Evolutionary conservation across 148 eudicot genomes (phyloP), one percentile per base, ranked within the genome.

Genomic region (Beta vulgaris): DNA sequence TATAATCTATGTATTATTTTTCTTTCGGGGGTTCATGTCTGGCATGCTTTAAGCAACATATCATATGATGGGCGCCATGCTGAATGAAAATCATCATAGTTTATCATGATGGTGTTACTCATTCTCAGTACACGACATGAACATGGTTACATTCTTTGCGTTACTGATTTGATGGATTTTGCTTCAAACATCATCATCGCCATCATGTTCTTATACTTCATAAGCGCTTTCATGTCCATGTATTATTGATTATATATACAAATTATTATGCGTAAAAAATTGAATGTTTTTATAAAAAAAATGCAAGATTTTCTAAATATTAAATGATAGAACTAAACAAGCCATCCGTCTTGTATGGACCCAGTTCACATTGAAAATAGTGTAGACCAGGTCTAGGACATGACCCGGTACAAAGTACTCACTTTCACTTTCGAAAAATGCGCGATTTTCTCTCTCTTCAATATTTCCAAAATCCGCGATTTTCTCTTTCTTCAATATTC

Each of bases 51-150:
- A 66, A 32, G 49, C 18, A 66, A 66, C 49, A 66, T n/a, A 66
- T 66, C 46, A 66, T 66, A 66, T 18, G 40, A 39, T 66, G 49
- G 49, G 69, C 12, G 49, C 49, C 69, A 66, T 66, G 69, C 69
- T 49, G 40, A 66, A 40, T 25, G 69, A 29, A 23, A 66, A 66
- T 66, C 31, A 66, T 40, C 69, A 66, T 21, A 21, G 7, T 34
- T 0, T 66, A 66, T 23, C 1, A 66, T 66, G 69, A 66, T 66
- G 49, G 9, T 66, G 69, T 66, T 66, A 23, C 49, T 66, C 32
- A 40, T 40, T 66, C 32, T 8, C 0, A 11, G 32, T 66, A 66
- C 69, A 66, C 25, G 43, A 66, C 49, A 66, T 66, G 31, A 23
- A 66, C 48, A 66, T 23, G 31, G 69, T 66, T 66, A 62, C 67